Conservation (phyloP, 352 stramenopile genomes). For the Phytophthora cajani region DNA sequence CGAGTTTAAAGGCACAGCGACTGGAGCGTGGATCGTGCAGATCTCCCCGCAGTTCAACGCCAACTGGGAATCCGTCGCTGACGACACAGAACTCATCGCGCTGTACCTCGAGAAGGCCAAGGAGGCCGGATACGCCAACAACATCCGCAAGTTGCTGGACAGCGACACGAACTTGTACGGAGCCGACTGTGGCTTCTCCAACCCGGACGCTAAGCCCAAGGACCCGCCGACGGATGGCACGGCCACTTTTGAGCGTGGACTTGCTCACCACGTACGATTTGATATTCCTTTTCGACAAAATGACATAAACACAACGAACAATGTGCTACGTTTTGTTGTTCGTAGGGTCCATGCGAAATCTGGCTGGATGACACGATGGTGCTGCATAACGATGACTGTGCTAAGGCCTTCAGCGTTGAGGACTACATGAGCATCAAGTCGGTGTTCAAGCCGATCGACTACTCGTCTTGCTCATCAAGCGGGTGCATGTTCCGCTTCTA, state of each 20-base stretch:
- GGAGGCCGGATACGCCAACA: constrained; percentile 9
- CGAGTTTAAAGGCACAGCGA: too few relatives aligned
- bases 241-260: constrained; percentile 36
- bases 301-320: too few relatives aligned
- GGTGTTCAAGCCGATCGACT: constrained; percentile 34
- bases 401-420: constrained; percentile 10
- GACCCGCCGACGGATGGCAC: constrained; percentile 25
- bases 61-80: too few relatives aligned
- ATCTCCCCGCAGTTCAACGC: too few relatives aligned
- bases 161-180: constrained; percentile 38
- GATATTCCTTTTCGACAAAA: too few relatives aligned
- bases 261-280: too few relatives aligned
- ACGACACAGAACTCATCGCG: too few relatives aligned
- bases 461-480: constrained; percentile 26
- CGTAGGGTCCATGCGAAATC: too few relatives aligned
- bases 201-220: constrained; percentile 31
- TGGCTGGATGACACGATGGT: constrained; percentile 26
- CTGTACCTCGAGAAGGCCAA: too few relatives aligned
- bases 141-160: constrained; percentile 41
- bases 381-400: constrained; percentile 37
- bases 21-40: too few relatives aligned
- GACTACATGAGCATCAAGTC: constrained; percentile 35
- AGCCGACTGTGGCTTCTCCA: constrained; percentile 35
- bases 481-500: constrained; percentile 45
- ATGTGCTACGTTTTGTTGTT: too few relatives aligned